Conservation (phyloP, 208 protist genomes). For the Trypanosoma conorhini region DNA sequence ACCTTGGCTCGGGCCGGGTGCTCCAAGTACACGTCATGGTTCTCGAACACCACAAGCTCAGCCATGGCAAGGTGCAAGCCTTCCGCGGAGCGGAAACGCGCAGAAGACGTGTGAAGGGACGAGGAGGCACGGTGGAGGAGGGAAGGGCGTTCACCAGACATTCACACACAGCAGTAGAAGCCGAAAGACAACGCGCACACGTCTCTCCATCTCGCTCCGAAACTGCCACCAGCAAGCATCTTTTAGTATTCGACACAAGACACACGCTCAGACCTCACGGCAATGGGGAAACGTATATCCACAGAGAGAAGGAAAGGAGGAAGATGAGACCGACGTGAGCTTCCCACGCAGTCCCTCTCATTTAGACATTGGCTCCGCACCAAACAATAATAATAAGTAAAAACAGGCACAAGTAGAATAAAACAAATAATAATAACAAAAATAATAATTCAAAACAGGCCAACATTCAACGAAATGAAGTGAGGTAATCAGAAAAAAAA, state of each 20-base stretch:
- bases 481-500: slow-evolving; percentile 14
- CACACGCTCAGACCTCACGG: too few species aligned
- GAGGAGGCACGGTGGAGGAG: background rate
- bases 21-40: slow-evolving; percentile 58
- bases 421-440: slow-evolving; percentile 8
- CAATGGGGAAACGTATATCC: too few species aligned
- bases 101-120: background rate
- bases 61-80: slow-evolving; percentile 2
- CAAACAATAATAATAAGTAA: slow-evolving; percentile 17
- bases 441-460: background rate
- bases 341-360: background rate
- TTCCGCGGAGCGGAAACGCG: background rate
- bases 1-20: slow-evolving; percentile 37
- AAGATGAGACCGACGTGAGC: background rate
- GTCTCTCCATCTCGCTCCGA: too few species aligned
- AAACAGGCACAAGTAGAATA: slow-evolving; percentile 2
- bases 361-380: background rate
- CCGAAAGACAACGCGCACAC: too few species aligned
- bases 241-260: background rate
- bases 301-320: background rate
- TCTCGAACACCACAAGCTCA: slow-evolving; percentile 53
- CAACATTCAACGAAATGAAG: slow-evolving; percentile 12
- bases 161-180: too few species aligned
- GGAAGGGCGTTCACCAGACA: background rate
- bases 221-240: too few species aligned